Evolutionary conservation across 257 asterid species (phyloP), one percentile per base, ranked within the genome.

Genomic region (Capsicum pubescens): DNA sequence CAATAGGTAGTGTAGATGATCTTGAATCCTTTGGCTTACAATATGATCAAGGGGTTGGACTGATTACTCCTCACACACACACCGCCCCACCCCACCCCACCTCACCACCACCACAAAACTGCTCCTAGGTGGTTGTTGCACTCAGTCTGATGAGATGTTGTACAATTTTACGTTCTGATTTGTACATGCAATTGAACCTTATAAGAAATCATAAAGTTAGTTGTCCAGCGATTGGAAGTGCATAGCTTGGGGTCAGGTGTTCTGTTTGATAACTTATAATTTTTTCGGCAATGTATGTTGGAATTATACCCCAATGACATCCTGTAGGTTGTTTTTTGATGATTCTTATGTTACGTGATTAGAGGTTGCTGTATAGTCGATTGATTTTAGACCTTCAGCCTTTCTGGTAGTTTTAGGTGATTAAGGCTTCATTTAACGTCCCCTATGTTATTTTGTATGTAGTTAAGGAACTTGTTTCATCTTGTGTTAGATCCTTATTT

Each of bases 21-120:
- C 71, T 64, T 64, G 58, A 71, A 44, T 44, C 58, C 16, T 71
- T n/a, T 71, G 58, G 79, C 54, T 39, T 42, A 46, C 78, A 69
- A 69, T 39, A 69, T 42, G 78, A 8, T 39, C 55, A 69, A 69
- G 54, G 48, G 55, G 15, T 67, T 36, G 50, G 21, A 67, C 50
- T 36, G 76, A 67, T 67, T 67, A 36, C 76, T 67, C 50, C 76
- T 26, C 32, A 26, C 32, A 26, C 32, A 26, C 32, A 26, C 32
- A 26, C 32, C 32, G 1, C 32, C 32, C 32, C 32, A 26, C 26
- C 26, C 26, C 26, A 26, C 32, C 32, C 32, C 32, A 26, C 32
- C 12, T 36, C 76, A 21, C 46, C 15, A 9, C 72, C 48, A 10
- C n/a, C 1, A 7, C 72, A 55, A 36, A 67, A 35, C 52, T 36